These are phyloP conservation scores for Lophiotrema nucula DNA, from an alignment of 495 filamentous ascomycete species.

Conservation along the genomic window DNA sequence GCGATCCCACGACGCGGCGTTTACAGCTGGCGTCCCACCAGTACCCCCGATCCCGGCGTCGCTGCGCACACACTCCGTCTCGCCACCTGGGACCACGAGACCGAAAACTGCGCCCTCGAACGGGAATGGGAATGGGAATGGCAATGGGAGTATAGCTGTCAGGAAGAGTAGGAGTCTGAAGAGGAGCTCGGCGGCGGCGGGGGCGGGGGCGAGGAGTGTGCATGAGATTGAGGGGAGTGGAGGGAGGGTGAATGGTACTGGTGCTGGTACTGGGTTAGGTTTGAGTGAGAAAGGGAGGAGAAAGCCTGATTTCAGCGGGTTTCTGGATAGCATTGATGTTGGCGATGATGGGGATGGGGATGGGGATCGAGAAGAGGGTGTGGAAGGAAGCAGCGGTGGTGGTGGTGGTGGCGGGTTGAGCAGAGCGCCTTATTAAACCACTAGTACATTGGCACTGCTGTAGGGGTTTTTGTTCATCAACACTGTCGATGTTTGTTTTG, in stretches of 20 bases:
- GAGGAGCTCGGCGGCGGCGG: not conserved
- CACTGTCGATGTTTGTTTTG: too few species aligned
- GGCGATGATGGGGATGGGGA: slow-evolving; percentile 15
- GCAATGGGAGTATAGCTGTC: slow-evolving; percentile 14
- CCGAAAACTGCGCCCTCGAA: slow-evolving; percentile 25
- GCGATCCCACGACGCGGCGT: slow-evolving; percentile 3
- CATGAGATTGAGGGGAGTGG: slow-evolving; percentile 6
- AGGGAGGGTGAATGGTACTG: slow-evolving; percentile 1
- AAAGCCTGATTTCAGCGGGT: slow-evolving; percentile 32
- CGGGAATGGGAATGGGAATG: slow-evolving; percentile 3
- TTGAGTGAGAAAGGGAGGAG: not conserved
- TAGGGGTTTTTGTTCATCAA: too few species aligned
- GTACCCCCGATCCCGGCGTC: slow-evolving; percentile 30
- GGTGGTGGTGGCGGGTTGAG: too few species aligned
- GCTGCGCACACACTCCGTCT: slow-evolving; percentile 17
- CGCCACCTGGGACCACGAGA: not conserved
- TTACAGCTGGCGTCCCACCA: slow-evolving; percentile 20
- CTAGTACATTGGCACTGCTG: too few species aligned
- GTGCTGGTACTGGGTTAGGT: not conserved
- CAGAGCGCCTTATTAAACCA: too few species aligned
- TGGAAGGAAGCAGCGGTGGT: not conserved
- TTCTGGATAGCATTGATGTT: slow-evolving; percentile 32
- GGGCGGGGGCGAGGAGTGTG: slow-evolving; percentile 8
- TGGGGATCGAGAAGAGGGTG: slow-evolving; percentile 7
- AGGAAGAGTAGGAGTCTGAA: slow-evolving; percentile 27